A percentile compares a stretch with the other conserved stretches of the same genome.
phyloP scores from a whole-genome alignment of 176 grass and related monocot species.

The Cocos nucifera region DNA sequence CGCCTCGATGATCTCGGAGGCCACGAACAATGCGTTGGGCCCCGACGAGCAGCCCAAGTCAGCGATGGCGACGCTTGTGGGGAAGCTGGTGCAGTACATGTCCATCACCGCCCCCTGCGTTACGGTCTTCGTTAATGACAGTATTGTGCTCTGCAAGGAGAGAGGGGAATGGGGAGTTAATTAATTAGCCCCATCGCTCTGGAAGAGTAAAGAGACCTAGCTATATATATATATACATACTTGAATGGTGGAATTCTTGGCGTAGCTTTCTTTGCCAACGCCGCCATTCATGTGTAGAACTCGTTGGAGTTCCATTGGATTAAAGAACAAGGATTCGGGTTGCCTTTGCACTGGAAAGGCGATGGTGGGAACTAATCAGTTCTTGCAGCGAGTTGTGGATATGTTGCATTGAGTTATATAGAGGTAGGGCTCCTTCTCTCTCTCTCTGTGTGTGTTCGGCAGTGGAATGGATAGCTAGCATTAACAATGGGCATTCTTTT shows the following conservation, averaged over 20 bases:
- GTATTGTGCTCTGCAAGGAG: constrained; percentile 10
- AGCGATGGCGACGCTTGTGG: constrained; percentile 21
- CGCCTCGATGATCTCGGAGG: constrained; percentile 22
- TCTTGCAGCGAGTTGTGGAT: too few species aligned
- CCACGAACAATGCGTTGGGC: constrained; percentile 25
- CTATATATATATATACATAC: background rate
- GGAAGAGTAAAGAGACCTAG: background rate
- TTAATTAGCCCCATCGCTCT: background rate
- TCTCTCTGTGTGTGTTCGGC: too few species aligned
- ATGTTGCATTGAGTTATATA: too few species aligned
- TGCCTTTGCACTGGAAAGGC: too few species aligned
- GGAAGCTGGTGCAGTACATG: background rate
- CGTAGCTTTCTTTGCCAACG: constrained; percentile 24
- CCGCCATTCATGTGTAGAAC: background rate
- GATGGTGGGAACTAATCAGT: too few species aligned
- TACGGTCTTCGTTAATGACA: constrained; percentile 1
- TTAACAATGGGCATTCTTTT: too few species aligned
- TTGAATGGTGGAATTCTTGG: constrained; percentile 35
- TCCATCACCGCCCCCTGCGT: constrained; percentile 13
- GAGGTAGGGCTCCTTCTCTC: too few species aligned
- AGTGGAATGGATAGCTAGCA: too few species aligned
- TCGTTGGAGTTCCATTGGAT: too few species aligned
- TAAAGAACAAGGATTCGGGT: too few species aligned
- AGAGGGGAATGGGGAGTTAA: background rate
- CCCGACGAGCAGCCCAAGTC: constrained; percentile 43